phyloP scores from a whole-genome alignment of 352 stramenopile genomes.

The Pythium angustatum region DNA sequence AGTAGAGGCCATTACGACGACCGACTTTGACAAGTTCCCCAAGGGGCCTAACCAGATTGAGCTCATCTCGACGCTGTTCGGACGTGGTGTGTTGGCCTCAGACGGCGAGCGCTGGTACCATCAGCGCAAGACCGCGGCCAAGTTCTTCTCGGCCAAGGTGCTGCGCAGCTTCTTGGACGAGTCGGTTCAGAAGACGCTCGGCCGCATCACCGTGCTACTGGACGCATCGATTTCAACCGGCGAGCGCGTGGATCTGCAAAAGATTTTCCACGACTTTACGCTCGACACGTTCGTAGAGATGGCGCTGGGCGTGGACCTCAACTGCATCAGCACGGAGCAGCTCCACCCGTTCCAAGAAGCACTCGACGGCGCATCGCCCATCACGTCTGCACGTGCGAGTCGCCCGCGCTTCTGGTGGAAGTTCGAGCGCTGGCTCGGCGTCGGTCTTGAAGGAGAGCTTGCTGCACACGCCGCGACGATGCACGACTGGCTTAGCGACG shows the following conservation, averaged over 20 bases:
- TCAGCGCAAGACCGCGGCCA: conserved; percentile 33
- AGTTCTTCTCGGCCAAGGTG: conserved; percentile 35
- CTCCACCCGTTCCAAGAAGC: conserved; percentile 51
- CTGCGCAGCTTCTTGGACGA: conserved; percentile 32
- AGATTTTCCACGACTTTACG: conserved; percentile 50
- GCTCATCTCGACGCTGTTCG: conserved; percentile 26
- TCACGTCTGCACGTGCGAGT: conserved; percentile 45
- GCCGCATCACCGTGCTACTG: not conserved
- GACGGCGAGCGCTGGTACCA: conserved; percentile 36
- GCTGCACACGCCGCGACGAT: conserved; percentile 32
- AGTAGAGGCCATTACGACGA: conserved; percentile 38
- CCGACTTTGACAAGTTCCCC: conserved; percentile 35
- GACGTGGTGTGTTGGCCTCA: conserved; percentile 24
- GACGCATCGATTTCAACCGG: not conserved
- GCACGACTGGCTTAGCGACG: conserved; percentile 43
- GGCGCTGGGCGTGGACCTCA: conserved; percentile 47
- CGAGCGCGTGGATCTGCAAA: conserved; percentile 21
- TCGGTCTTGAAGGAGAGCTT: conserved; percentile 44
- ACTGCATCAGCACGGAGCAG: conserved; percentile 37
- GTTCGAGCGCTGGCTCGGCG: conserved; percentile 42
- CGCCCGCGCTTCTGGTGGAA: conserved; percentile 56
- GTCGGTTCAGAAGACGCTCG: conserved; percentile 20
- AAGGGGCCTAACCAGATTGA: conserved; percentile 31
- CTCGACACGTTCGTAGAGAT: conserved; percentile 61
- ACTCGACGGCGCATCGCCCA: conserved; percentile 36